Conservation (phyloP, 495 filamentous ascomycete species). For the Choiromyces venosus region DNA sequence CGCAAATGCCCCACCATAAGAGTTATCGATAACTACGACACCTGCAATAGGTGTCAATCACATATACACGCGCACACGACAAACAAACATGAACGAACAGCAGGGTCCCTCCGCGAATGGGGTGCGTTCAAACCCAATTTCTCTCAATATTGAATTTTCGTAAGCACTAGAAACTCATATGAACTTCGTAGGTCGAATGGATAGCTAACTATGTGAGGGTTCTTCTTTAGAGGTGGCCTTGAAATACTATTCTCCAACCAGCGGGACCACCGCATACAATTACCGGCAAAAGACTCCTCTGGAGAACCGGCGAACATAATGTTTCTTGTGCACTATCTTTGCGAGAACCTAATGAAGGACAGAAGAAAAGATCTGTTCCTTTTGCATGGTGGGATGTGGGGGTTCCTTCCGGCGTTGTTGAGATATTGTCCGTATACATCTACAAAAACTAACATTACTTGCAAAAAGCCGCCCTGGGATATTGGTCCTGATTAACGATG, state of each 20-base stretch:
- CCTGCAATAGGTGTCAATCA: neutral
- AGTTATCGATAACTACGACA: constrained; percentile 1
- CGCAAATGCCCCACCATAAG: neutral
- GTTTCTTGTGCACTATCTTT: constrained; percentile 75
- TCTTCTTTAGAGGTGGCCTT: constrained; percentile 68
- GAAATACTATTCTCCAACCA: constrained; percentile 88
- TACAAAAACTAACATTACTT: neutral
- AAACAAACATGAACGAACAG: constrained; percentile 6
- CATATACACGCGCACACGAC: constrained; percentile 29
- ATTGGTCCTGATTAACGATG: constrained; percentile 93
- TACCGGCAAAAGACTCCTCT: constrained; percentile 56
- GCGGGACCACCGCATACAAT: constrained; percentile 60
- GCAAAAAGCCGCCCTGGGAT: constrained; percentile 82
- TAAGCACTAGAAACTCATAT: constrained; percentile 44
- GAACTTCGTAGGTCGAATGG: constrained; percentile 5
- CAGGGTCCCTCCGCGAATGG: neutral
- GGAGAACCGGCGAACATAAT: constrained; percentile 58
- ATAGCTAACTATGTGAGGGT: neutral
- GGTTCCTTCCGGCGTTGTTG: constrained; percentile 23
- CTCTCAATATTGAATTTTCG: constrained; percentile 71
- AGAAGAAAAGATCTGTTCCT: constrained; percentile 84
- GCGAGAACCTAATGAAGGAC: constrained; percentile 77
- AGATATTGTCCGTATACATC: constrained; percentile 2
- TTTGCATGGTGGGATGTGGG: constrained; percentile 79
- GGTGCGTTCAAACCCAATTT: constrained; percentile 32